Base-by-base conservation (phyloP, 805 yeast species). In the Wickerhamomyces bisporus region DNA sequence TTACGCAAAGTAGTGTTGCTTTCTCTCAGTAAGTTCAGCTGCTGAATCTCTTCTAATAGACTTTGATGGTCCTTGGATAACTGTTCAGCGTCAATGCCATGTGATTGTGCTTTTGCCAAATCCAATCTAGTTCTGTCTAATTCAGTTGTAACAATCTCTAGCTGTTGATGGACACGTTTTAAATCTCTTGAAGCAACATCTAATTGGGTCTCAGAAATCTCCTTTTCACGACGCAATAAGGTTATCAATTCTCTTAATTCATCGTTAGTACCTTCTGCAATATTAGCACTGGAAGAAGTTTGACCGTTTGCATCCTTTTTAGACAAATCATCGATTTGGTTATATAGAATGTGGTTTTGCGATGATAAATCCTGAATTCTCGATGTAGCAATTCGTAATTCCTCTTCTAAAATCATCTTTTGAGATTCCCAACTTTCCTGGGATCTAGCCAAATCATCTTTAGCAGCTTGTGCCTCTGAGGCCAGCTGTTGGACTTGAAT, bases 221-320 rank as follows among this genome's bases (percentile, higher is more conserved):
- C 95, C 50, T 81, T 83, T 47, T 86, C 94, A 43, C 81, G 77
- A 32, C 89, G 79, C 40, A 87, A 63, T 49, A 73, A 79, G 2
- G 69, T 55, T 26, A 87, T 62, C 20, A 86, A 70, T 44, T 80
- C 79, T 29, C 70, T 66, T 45, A 71, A 52, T 35, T 66, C 71
- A 33, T 52, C 50, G 19, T 36, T 32, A 9, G 48, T 32, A 29
- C 51, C 58, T 15, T 45, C 45, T 30, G 27, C 25, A 14, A 40
- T 48, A 29, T 30, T 26, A 24, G 4, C 39, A 3, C 34, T 45
- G n/a, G 30, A 26, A 2, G 21, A 32, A 13, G 30, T 12, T 21
- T 21, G 24, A 21, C 24, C 14, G 3, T 34, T 36, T 7, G 40
- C 36, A 2, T 40, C 34, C 16, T 42, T 47, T 21, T 52, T 53